phyloP scores from a whole-genome alignment of 1,284 basidiomycete genomes.

The Marasmius tenuissimus region DNA sequence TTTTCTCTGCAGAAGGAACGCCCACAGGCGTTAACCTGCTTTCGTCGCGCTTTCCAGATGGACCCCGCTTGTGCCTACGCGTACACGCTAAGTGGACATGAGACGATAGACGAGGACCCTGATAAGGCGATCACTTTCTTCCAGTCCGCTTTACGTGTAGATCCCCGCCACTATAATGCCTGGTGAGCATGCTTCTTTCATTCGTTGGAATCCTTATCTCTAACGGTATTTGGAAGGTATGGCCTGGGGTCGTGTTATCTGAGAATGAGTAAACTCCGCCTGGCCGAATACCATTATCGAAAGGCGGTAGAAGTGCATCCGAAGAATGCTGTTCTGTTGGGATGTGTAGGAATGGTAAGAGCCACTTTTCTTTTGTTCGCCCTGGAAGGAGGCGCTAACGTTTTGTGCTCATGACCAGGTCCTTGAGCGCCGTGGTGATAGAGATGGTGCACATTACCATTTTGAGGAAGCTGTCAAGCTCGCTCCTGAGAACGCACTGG shows the following conservation, averaged over 20 bases:
- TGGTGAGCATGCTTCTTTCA: constrained; percentile 59
- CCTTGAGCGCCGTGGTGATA: constrained; percentile 78
- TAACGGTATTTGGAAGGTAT: constrained; percentile 66
- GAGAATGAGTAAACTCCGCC: constrained; percentile 83
- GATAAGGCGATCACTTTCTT: constrained; percentile 89
- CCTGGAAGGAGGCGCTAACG: constrained; percentile 21
- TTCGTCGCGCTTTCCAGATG: constrained; percentile 83
- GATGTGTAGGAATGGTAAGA: constrained; percentile 89
- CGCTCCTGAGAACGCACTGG: constrained; percentile 83
- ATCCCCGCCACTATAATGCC: constrained; percentile 91
- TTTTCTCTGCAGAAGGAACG: constrained; percentile 92
- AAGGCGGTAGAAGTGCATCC: constrained; percentile 90
- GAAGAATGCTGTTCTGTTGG: constrained; percentile 85
- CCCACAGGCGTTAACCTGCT: constrained; percentile 88
- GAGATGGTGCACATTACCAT: constrained; percentile 68
- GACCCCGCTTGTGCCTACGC: constrained; percentile 88
- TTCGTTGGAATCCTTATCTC: constrained; percentile 20
- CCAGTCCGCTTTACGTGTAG: constrained; percentile 83
- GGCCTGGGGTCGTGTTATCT: constrained; percentile 95
- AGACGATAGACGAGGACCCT: constrained; percentile 91
- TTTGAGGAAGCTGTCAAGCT: constrained; percentile 79
- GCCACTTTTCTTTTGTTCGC: constrained; percentile 26
- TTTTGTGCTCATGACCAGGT: constrained; percentile 51
- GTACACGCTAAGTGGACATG: constrained; percentile 92
- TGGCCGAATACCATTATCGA: constrained; percentile 94